Base-by-base conservation (phyloP, 352 stramenopile genomes). In the Peronosclerospora sorghi region DNA sequence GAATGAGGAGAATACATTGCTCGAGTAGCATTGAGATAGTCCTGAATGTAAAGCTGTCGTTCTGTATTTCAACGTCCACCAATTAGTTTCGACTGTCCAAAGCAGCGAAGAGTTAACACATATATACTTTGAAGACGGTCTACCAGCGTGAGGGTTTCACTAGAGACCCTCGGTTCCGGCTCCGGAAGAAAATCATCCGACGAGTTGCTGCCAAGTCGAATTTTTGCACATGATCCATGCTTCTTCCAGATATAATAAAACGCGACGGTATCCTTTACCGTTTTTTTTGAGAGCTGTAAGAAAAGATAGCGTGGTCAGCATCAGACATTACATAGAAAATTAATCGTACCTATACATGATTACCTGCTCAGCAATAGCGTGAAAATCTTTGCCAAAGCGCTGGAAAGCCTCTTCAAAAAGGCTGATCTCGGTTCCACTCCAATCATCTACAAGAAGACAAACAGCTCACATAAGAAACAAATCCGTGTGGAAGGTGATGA, bases 201-300 rank as follows among this genome's bases (percentile, higher is more conserved):
- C 26, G 51, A 29, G 37, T 52, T 80, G 32, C 56, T 43, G 29
- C 65, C 49, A 2, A 57, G 48, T 41, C 48, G 62, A 32, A 40
- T 54, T 56, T 65, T 73, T 20, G 41, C 32, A 32, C 61, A 66
- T 12, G 65, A 70, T 3, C 73, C 73, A 23, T 85, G 71, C 40
- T 84, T 88, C 41, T 93, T 93, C 81, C 81, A 93, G 20, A 89
- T 62, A 43, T 93, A 93, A 40, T 91, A 93, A 20, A 90, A 80
- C 8, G 65, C 68, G 19, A 93, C 80, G 13, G 65, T 68, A 36
- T 91, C 68, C 20, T 73, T 73, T 6, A 72, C 59, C 0, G 40
- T 65, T 47, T 93, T 93, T 13, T 60, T 54, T 7, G 62, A 53
- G 8, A 93, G 59, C 80, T 90, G 32, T 20, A 12, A 35, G 5